Evolutionary conservation across 257 asterid species (phyloP), one percentile per base, ranked within the genome.

Genomic region (Phtheirospermum japonicum): DNA sequence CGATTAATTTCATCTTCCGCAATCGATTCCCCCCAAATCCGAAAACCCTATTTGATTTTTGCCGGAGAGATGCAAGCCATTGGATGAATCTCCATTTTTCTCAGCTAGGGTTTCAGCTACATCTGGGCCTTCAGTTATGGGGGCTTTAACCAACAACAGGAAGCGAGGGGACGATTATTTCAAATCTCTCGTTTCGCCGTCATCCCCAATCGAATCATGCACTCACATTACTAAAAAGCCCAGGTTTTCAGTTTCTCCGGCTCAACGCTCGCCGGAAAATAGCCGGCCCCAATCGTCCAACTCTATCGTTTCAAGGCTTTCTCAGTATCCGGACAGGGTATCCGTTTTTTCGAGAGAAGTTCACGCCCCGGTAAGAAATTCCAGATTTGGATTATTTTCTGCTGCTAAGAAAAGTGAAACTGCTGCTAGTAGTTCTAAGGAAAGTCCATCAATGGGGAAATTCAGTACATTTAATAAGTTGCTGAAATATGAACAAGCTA

Each of bases 281-380:
- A 2, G 14, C 32, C 57, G 32, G 13, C 16, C 57, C 57, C 46
- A 37, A 46, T 60, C 75, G 61, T 20, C 57, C 0, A 26, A 20
- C 52, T 31, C 7, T 13, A 53, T 68, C 10, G 14, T 36, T 34
- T 54, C 61, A 7, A 73, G 76, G 57, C 7, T 68, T 66, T 20
- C 18, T 37, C 31, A 6, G 61, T 76, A 80, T 59, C 89, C 87
- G 4, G 73, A 58, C 4, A 8, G n/a, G 8, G 69, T 56, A 31
- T 9, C 65, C 16, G 49, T 45, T 36, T 64, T 72, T 14, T 52
- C 13, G 58, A 76, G 87, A 52, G 76, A 64, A 61, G 75, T 77
- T 59, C 94, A 80, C 68, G 94, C 85, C 43, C 94, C 89, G 13
- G 67, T 73, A 23, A 71, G 76, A 52, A 54, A 12, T 7, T 51